Base-by-base conservation (phyloP, 306 rosid genomes). In the Vachellia pachyceras region DNA sequence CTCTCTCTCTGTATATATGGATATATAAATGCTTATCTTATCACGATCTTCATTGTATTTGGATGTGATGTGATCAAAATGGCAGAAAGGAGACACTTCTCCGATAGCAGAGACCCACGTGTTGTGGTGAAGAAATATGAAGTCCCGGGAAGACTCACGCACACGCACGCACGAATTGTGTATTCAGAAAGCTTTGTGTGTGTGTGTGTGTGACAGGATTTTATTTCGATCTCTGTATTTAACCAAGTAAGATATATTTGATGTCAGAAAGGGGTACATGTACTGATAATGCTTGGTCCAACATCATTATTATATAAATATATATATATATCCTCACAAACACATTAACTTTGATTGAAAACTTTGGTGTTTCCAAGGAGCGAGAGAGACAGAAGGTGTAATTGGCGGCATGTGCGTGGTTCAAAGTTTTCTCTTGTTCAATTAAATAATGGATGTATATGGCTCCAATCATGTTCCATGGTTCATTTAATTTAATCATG, bases 391-490 rank as follows among this genome's bases (percentile, higher is more conserved):
- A n/a, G n/a, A n/a, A 29, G 1, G 14, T 18, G 25, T n/a, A 6
- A 10, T 79, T 82, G 82, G 84, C 78, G 29, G 73, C 67, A 82
- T 82, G 76, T 85, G 81, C 83, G 74, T 81, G 9, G 74, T 85
- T 77, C 78, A 81, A 49, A 68, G 88, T 81, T 61, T 52, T 63
- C 78, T n/a, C 11, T 15, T 45, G 68, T 60, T 58, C 11, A 20
- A 35, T 15, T 77, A 73, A 58, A 55, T 7, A 81, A 23, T 25
- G 61, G 35, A 22, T 22, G 10, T 58, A 11, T 73, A 77, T 57
- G 75, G 23, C 60, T 77, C 72, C 79, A 84, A 77, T 85, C 63
- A 81, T 85, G 37, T 39, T 72, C 45, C 77, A 11, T 29, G 37
- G 73, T 20, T 65, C 15, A 77, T 47, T 45, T 60, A 72, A 77